Base-by-base conservation (phyloP, 129 eudicot genomes). In the Flaveria ramosissima region DNA sequence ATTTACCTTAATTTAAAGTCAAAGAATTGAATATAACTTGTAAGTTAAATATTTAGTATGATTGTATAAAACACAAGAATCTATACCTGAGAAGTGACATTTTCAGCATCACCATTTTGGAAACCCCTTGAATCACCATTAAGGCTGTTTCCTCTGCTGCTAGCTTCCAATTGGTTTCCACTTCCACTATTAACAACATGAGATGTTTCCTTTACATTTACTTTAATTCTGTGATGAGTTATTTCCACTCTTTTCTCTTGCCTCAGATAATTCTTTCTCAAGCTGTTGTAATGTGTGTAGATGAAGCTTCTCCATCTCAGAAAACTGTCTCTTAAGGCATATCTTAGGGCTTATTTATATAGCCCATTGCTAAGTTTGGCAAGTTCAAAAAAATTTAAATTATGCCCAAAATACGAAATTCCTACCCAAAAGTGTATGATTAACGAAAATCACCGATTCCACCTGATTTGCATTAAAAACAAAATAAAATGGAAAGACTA, bases 241-340 rank as follows among this genome's bases (percentile, higher is more conserved):
- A 26, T 73, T 75, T 75, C 96, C 96, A 73, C 67, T 87, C 85
- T 74, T 91, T 77, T 88, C 97, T 85, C 89, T 88, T 30, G 84
- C 83, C 62, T 86, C 95, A 48, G 94, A 81, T 85, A 95, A 74
- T 80, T 95, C 95, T 70, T 85, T 85, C 85, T 92, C 96, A 39
- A 92, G 97, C 62, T 89, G 88, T 79, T 95, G 91, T 39, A 95
- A 71, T 30, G 88, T 48, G 62, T 87, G 93, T 70, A 87, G 70
- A 77, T 88, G 92, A 74, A 86, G 77, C 82, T 94, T 87, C 80
- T 92, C 97, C 92, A 92, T 73, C 81, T 95, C 97, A 47, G 84
- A 77, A 80, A 83, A 86, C 97, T 95, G 86, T 32, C 39, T 32
- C 39, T 32, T 32, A 32, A 32, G 39, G 39, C 39, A 32, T 32